Percentiles rank a stretch among this genome's conserved stretches.
phyloP scores from a whole-genome alignment of 1,284 basidiomycete genomes.

The Coniophora puteana region DNA sequence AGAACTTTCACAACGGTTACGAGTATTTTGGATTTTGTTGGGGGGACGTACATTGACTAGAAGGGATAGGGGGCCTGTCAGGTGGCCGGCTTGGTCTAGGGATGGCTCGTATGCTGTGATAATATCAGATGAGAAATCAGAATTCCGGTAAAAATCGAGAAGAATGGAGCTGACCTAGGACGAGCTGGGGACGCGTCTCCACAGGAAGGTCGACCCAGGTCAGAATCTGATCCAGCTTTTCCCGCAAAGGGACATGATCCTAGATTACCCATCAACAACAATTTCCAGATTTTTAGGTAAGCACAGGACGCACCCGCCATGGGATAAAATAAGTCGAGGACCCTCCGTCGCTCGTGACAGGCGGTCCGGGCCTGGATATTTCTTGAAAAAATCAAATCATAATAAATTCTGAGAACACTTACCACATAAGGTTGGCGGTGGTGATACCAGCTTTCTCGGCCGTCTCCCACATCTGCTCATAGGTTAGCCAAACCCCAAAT shows the following conservation, averaged over 20 bases:
- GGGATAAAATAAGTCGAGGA: slow-evolving; percentile 74
- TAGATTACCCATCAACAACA: slow-evolving; percentile 18
- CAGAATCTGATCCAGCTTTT: slow-evolving; percentile 74
- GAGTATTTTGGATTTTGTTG: not conserved
- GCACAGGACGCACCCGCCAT: slow-evolving; percentile 50
- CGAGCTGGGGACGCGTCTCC: slow-evolving; percentile 69
- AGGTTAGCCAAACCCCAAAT: no score
- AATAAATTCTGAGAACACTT: slow-evolving; percentile 20
- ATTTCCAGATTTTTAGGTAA: not conserved
- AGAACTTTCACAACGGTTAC: slow-evolving; percentile 1
- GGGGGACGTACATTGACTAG: slow-evolving; percentile 59
- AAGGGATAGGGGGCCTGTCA: slow-evolving; percentile 68
- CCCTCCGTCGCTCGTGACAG: slow-evolving; percentile 59
- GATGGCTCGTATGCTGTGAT: slow-evolving; percentile 69
- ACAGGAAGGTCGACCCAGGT: slow-evolving; percentile 75
- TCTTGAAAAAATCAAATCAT: not conserved
- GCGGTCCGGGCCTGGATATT: slow-evolving; percentile 72
- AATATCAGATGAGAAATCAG: slow-evolving; percentile 1
- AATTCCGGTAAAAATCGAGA: not conserved
- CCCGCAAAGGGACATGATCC: slow-evolving; percentile 58
- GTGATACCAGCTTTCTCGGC: slow-evolving; percentile 69
- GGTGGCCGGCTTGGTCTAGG: slow-evolving; percentile 80
- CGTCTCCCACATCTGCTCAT: slow-evolving; percentile 82
- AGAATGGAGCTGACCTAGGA: slow-evolving; percentile 58
- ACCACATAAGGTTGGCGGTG: slow-evolving; percentile 91